Evolutionary conservation across 176 grass and related monocot species (phyloP).

Genomic region (Cenchrus purpureus): DNA sequence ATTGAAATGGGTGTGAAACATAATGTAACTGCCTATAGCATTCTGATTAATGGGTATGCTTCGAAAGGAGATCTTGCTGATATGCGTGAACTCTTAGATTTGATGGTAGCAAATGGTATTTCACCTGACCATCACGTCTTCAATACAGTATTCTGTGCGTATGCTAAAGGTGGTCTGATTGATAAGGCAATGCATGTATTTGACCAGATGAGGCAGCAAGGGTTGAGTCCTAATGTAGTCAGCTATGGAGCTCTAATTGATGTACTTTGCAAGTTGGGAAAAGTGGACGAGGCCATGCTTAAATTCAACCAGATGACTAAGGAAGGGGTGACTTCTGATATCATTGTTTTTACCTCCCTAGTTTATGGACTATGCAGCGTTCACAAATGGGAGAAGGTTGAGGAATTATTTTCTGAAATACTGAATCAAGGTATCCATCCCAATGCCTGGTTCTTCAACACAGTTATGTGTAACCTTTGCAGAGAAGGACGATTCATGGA

Average conservation of each 20-base stretch:
- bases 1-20: background rate
- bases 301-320: background rate
- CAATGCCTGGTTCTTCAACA: background rate
- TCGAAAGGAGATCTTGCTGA: background rate
- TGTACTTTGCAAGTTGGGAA: background rate
- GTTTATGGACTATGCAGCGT: background rate
- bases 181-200: background rate
- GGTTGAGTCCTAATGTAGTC: background rate
- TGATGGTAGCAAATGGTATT: background rate
- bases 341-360: background rate
- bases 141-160: background rate
- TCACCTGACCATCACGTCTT: background rate
- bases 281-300: background rate
- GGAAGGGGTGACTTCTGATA: background rate
- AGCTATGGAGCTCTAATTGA: background rate
- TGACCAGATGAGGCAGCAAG: background rate
- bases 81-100: background rate
- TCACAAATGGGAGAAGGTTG: background rate
- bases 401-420: conserved; percentile 6
- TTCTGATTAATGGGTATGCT: background rate
- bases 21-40: background rate
- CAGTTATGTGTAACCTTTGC: background rate
- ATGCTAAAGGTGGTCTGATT: background rate
- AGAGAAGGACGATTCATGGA: background rate
- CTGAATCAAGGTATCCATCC: background rate